Percentiles rank a stretch among this genome's conserved stretches.
phyloP scores from a whole-genome alignment of 257 asterid genomes.

The Thymus quinquecostatus region DNA sequence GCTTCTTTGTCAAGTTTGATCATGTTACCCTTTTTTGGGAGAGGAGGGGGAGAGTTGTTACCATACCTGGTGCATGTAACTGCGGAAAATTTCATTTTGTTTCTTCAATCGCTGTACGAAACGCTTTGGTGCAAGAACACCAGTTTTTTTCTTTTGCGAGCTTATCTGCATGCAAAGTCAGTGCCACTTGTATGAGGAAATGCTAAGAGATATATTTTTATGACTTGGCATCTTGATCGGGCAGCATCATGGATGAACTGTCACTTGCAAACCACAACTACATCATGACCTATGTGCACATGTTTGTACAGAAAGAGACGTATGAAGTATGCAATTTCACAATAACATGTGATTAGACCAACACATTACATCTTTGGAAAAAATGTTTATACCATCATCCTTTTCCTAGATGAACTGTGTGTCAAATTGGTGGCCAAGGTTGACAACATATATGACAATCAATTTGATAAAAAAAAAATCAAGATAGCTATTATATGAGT shows the following conservation, averaged over 20 bases:
- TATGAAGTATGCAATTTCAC: not conserved
- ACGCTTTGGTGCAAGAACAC: conserved; percentile 92
- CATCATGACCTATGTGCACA: not conserved
- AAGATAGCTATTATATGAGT: not conserved
- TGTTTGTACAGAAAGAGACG: too few relatives aligned
- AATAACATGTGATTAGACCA: conserved; percentile 7
- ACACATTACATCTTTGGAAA: not conserved
- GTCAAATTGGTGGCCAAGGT: conserved; percentile 3
- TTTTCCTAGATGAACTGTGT: conserved; percentile 12
- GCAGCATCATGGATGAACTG: conserved; percentile 16
- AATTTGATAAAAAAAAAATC: conserved; percentile 4
- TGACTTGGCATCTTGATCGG: conserved; percentile 3
- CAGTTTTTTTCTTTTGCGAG: conserved; percentile 91
- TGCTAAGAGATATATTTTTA: not conserved
- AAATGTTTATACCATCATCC: not conserved
- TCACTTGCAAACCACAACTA: conserved; percentile 28
- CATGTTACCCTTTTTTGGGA: too few relatives aligned
- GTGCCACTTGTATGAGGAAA: conserved; percentile 15
- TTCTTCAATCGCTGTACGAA: conserved; percentile 86
- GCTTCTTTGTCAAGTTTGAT: too few relatives aligned
- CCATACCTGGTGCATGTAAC: conserved; percentile 95
- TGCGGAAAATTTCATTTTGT: conserved; percentile 89
- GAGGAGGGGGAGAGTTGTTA: conserved; percentile 1
- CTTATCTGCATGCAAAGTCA: conserved; percentile 62
- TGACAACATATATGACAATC: not conserved